phyloP scores from a whole-genome alignment of 2,329 filamentous ascomycete genomes.

The Trichoderma atroviride region DNA sequence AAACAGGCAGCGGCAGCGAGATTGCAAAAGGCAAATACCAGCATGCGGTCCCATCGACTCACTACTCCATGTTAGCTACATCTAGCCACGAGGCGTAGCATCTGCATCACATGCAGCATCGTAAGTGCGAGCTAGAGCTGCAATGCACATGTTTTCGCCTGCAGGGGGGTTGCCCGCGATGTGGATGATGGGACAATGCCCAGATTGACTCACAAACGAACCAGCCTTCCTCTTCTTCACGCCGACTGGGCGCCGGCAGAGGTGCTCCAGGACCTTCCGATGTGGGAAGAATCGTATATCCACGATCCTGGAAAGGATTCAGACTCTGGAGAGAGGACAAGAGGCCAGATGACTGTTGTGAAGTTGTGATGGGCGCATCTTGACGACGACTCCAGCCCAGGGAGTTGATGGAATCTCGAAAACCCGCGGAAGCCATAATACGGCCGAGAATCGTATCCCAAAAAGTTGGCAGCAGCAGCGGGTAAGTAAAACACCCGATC shows the following conservation, averaged over 20 bases:
- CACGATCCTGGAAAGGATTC: constrained; percentile 84
- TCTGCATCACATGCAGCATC: constrained; percentile 46
- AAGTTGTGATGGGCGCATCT: constrained; percentile 74
- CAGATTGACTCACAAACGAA: constrained; percentile 78
- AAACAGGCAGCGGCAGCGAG: constrained; percentile 88
- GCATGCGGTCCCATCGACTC: constrained; percentile 92
- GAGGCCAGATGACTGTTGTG: constrained; percentile 69
- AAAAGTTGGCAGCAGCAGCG: constrained; percentile 2
- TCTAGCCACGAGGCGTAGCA: constrained; percentile 30
- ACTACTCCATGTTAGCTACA: constrained; percentile 61
- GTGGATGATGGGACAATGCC: constrained; percentile 31
- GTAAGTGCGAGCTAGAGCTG: constrained; percentile 39
- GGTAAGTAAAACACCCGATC: constrained; percentile 3
- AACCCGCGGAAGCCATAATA: constrained; percentile 81
- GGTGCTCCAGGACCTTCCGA: constrained; percentile 81
- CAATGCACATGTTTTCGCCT: constrained; percentile 50
- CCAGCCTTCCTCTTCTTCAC: constrained; percentile 95
- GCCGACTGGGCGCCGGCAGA: constrained; percentile 77
- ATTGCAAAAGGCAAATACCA: constrained; percentile 91
- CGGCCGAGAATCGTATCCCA: background rate
- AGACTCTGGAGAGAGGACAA: constrained; percentile 79
- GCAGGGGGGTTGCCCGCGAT: constrained; percentile 44
- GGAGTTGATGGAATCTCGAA: constrained; percentile 92
- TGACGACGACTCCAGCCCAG: constrained; percentile 91
- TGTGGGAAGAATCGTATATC: constrained; percentile 89